A percentile compares a stretch with the other conserved stretches of the same genome.
phyloP scores from a whole-genome alignment of 2,329 filamentous ascomycete genomes.

The Cladosporium sp. region DNA sequence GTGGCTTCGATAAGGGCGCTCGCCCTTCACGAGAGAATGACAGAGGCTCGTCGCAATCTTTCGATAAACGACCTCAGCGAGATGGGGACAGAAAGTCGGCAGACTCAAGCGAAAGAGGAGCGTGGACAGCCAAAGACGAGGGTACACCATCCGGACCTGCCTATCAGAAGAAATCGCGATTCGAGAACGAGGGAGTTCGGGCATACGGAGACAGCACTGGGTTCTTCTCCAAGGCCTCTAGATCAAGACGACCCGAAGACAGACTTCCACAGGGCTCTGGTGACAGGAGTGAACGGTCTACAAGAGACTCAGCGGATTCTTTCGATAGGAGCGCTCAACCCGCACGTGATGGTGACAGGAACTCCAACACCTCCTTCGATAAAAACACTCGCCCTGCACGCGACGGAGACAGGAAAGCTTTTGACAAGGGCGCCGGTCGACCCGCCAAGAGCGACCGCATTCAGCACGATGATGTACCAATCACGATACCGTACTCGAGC shows the following conservation, averaged over 20 bases:
- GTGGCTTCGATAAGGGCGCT: neutral
- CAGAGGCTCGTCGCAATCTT: neutral
- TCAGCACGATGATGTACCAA: slow-evolving; percentile 35
- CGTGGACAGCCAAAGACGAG: neutral
- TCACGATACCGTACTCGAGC: slow-evolving; percentile 68
- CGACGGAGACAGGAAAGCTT: neutral
- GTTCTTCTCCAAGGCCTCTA: slow-evolving; percentile 3
- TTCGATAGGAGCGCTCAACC: neutral
- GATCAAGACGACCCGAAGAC: neutral
- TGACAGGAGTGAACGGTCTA: neutral
- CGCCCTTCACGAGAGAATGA: neutral
- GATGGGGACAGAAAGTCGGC: neutral
- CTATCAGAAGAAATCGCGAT: neutral
- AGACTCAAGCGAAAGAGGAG: neutral
- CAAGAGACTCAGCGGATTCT: neutral
- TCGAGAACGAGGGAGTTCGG: slow-evolving; percentile 6
- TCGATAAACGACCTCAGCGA: neutral
- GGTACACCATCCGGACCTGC: neutral
- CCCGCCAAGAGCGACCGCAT: neutral
- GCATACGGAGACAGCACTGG: neutral
- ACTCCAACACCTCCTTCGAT: neutral
- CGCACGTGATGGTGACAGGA: neutral
- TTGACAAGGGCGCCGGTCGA: neutral
- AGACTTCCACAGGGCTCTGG: neutral
- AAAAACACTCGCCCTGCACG: neutral